Evolutionary conservation across 2,329 filamentous ascomycete genomes (phyloP).

Genomic region (Microascus cirrosus): DNA sequence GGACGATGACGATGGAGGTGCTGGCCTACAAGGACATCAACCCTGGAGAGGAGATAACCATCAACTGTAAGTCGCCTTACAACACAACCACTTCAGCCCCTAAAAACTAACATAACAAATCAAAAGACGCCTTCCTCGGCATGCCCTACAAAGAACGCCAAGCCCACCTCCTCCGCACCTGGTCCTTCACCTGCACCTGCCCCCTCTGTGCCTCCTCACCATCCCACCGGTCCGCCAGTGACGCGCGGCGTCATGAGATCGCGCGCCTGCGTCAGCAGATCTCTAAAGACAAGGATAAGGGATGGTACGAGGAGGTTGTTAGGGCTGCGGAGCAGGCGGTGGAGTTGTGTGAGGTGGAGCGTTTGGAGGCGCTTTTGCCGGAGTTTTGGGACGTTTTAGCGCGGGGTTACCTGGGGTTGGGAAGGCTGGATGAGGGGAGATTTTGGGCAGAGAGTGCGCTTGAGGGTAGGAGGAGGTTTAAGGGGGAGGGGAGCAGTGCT

Average conservation of each 20-base stretch:
- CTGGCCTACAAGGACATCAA: constrained; percentile 20
- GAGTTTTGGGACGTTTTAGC: constrained; percentile 13
- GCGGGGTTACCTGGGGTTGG: constrained; percentile 10
- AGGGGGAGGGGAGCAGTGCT: not conserved
- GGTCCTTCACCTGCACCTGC: constrained; percentile 17
- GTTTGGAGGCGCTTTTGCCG: constrained; percentile 12
- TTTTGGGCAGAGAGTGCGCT: constrained; percentile 11
- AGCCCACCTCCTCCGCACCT: constrained; percentile 10
- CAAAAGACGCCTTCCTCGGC: constrained; percentile 14
- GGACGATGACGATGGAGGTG: constrained; percentile 18
- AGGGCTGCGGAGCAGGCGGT: constrained; percentile 10
- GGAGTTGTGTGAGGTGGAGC: constrained; percentile 11
- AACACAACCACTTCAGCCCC: not conserved
- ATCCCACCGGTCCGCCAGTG: constrained; percentile 9
- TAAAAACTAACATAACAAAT: constrained; percentile 1
- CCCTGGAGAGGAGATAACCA: constrained; percentile 21
- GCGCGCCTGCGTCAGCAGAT: constrained; percentile 12
- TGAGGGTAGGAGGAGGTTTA: constrained; percentile 11
- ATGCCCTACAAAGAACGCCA: constrained; percentile 13
- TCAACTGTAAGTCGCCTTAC: constrained; percentile 17
- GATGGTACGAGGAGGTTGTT: constrained; percentile 5
- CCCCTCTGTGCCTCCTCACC: constrained; percentile 11
- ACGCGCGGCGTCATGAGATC: constrained; percentile 11
- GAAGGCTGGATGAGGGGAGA: constrained; percentile 9
- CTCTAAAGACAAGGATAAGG: constrained; percentile 6